A percentile compares a stretch with the other conserved stretches of the same genome.
These are phyloP conservation scores for Macroventuria anomochaeta DNA, from an alignment of 2,329 filamentous ascomycete species.

Conservation along the genomic window DNA sequence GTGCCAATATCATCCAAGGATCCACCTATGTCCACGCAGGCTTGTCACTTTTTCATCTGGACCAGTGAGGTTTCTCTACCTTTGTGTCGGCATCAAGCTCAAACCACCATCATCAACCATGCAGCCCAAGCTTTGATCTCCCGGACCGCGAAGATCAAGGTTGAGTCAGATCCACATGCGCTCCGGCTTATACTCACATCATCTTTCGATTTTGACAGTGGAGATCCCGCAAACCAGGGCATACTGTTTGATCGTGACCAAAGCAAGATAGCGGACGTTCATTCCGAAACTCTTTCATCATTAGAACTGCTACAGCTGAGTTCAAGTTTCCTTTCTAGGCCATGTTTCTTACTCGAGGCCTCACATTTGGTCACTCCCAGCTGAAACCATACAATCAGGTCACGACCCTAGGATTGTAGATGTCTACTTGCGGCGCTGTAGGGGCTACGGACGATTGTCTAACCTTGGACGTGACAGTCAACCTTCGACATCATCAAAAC, in stretches of 20 bases:
- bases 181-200: conserved; percentile 5
- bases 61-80: neutral
- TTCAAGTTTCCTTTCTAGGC: neutral
- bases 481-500: neutral
- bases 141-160: conserved; percentile 25
- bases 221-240: neutral
- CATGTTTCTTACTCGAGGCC: neutral
- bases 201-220: conserved; percentile 4
- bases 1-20: no score
- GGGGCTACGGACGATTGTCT: neutral
- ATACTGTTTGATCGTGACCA: no score
- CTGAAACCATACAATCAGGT: neutral
- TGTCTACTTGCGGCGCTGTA: no score
- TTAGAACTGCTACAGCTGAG: neutral
- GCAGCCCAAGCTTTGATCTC: conserved; percentile 22
- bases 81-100: conserved; percentile 15
- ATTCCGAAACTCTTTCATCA: neutral
- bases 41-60: neutral
- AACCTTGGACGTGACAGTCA: neutral
- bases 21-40: no score
- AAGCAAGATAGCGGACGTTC: no score
- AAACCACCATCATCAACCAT: conserved; percentile 7
- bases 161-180: conserved; percentile 11
- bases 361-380: neutral
- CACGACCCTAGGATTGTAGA: no score